Evolutionary conservation across 2,329 filamentous ascomycete species (phyloP).

Genomic region (Clonostachys chloroleuca): DNA sequence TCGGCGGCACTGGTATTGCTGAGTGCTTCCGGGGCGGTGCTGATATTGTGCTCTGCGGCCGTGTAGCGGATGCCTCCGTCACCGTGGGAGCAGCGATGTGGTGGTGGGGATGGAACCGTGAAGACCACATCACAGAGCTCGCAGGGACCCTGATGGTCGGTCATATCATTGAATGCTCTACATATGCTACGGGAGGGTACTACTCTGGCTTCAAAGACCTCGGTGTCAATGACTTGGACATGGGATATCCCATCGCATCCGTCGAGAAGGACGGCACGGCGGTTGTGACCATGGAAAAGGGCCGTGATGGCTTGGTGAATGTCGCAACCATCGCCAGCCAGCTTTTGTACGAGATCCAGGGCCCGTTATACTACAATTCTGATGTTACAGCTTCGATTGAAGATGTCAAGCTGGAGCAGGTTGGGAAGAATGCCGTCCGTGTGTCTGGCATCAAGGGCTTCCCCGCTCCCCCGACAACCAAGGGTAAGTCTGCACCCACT

Average conservation of each 20-base stretch:
- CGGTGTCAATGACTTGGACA: conserved; percentile 13
- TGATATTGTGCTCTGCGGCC: conserved; percentile 39
- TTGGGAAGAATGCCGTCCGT: conserved; percentile 12
- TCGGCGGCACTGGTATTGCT: conserved; percentile 40
- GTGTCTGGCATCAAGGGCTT: conserved; percentile 28
- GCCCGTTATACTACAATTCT: conserved; percentile 31
- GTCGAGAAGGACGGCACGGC: conserved; percentile 16
- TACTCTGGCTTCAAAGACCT: conserved; percentile 34
- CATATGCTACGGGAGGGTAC: conserved; percentile 46
- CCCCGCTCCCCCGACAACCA: conserved; percentile 31
- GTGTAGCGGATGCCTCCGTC: conserved; percentile 37
- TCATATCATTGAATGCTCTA: conserved; percentile 44
- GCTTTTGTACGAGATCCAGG: conserved; percentile 36
- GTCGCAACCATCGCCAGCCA: conserved; percentile 21
- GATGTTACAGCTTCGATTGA: conserved; percentile 31
- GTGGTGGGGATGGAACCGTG: conserved; percentile 45
- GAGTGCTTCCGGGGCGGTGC: conserved; percentile 29
- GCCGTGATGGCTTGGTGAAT: conserved; percentile 20
- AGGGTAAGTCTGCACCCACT: conserved; percentile 5
- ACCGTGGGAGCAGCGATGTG: conserved; percentile 48
- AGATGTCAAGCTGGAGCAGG: conserved; percentile 25
- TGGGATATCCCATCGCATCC: conserved; percentile 22
- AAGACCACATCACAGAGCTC: conserved; percentile 35
- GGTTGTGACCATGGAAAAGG: conserved; percentile 23
- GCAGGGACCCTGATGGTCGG: conserved; percentile 42